Percentiles rank a stretch among this genome's conserved stretches.
Conservation (phyloP, 148 eudicot genomes). For the Beta vulgaris region DNA sequence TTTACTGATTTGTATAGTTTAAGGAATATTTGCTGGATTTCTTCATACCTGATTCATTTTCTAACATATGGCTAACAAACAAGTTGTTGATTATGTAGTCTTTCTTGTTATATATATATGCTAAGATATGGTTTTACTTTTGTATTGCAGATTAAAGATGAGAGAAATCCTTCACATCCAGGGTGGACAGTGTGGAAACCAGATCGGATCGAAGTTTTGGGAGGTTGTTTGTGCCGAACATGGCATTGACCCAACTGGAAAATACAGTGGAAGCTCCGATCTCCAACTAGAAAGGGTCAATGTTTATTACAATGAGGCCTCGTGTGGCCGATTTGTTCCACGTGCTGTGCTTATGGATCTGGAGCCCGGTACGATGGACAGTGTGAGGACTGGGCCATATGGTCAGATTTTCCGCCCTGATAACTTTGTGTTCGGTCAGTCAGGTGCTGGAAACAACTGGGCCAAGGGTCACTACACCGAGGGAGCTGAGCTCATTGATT, state of each 20-base stretch:
- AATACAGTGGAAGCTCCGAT: slow-evolving; percentile 34
- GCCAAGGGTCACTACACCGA: slow-evolving; percentile 44
- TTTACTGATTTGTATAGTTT: too few species aligned
- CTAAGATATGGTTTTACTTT: neutral
- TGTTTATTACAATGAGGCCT: slow-evolving; percentile 43
- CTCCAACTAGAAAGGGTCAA: slow-evolving; percentile 40
- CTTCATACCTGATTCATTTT: too few species aligned
- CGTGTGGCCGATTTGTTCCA: slow-evolving; percentile 41
- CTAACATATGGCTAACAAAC: too few species aligned
- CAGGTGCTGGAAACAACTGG: slow-evolving; percentile 45
- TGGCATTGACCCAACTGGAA: slow-evolving; percentile 42
- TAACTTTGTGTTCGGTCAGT: slow-evolving; percentile 43
- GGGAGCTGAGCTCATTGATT: slow-evolving; percentile 44
- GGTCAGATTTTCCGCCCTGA: slow-evolving; percentile 45
- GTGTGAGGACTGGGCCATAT: slow-evolving; percentile 42
- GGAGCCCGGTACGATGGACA: slow-evolving; percentile 48
- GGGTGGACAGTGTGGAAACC: slow-evolving; percentile 44
- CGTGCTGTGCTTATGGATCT: slow-evolving; percentile 50
- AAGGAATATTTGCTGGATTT: too few species aligned
- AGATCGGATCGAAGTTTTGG: slow-evolving; percentile 43
- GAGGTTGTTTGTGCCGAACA: slow-evolving; percentile 41
- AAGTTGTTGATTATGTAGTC: neutral
- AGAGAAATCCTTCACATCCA: slow-evolving; percentile 47
- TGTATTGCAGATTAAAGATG: slow-evolving; percentile 28
- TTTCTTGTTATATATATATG: neutral